A percentile compares a stretch with the other conserved stretches of the same genome.
Evolutionary conservation across 2,329 filamentous ascomycete species (phyloP).

Genomic region (Alternaria ethzedia): DNA sequence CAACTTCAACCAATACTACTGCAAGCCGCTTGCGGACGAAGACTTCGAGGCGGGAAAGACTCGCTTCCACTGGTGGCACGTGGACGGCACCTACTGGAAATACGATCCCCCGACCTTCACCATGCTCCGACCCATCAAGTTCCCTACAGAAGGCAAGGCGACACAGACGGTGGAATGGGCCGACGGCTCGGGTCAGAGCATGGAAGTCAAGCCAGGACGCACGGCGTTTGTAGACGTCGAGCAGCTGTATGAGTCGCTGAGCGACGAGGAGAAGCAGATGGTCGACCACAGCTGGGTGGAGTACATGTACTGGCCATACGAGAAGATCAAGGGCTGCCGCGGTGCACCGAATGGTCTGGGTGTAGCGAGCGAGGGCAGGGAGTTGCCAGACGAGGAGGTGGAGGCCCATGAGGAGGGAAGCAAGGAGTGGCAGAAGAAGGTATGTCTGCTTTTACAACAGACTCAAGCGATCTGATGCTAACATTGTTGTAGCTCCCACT

Average conservation of each 20-base stretch:
- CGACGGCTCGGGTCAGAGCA: neutral
- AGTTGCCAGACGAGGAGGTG: neutral
- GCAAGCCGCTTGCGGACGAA: conserved; percentile 1
- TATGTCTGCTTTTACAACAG: neutral
- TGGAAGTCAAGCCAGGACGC: conserved; percentile 1
- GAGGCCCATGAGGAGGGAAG: neutral
- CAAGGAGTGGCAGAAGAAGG: conserved; percentile 3
- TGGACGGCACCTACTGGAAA: neutral
- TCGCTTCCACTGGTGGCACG: conserved; percentile 6
- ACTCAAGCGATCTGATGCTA: neutral
- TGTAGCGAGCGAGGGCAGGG: conserved; percentile 2
- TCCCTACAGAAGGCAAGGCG: neutral
- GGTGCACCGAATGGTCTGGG: neutral
- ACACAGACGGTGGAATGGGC: conserved; percentile 6
- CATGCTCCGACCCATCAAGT: conserved; percentile 3
- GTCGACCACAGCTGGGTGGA: conserved; percentile 2
- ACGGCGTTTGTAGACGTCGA: conserved; percentile 1
- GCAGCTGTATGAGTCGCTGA: conserved; percentile 2
- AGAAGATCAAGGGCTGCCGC: conserved; percentile 6
- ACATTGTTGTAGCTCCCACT: neutral
- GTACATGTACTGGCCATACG: neutral
- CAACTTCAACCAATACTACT: conserved; percentile 3
- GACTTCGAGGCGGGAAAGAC: conserved; percentile 3
- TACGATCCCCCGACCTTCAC: neutral
- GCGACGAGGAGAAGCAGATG: conserved; percentile 4